Conservation (phyloP, 192 early-diverging fungal genomes). For the Podila epicladia region DNA sequence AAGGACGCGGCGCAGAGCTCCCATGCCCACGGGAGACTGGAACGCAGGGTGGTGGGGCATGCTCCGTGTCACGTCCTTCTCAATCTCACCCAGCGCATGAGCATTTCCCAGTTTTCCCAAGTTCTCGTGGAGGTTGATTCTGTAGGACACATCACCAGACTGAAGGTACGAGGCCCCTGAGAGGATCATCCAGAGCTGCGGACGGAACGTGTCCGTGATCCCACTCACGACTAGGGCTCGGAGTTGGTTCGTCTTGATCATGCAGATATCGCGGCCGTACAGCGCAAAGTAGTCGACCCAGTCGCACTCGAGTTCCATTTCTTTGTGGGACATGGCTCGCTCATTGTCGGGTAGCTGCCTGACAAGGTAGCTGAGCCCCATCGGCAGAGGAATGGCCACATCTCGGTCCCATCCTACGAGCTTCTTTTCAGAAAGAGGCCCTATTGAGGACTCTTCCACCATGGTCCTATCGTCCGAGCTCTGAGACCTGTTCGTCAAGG, state of each 20-base stretch:
- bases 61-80: slow-evolving; percentile 43
- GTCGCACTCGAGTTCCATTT: slow-evolving; percentile 29
- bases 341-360: neutral
- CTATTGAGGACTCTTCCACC: neutral
- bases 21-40: slow-evolving; percentile 28
- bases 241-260: slow-evolving; percentile 35
- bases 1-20: slow-evolving; percentile 33
- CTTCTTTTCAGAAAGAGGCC: neutral
- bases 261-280: slow-evolving; percentile 32
- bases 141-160: slow-evolving; percentile 19
- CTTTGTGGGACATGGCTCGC: neutral
- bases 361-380: neutral
- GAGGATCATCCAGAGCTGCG: slow-evolving; percentile 42
- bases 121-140: slow-evolving; percentile 11
- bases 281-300: slow-evolving; percentile 47
- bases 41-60: slow-evolving; percentile 47
- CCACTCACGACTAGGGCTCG: slow-evolving; percentile 13
- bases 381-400: neutral
- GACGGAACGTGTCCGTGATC: slow-evolving; percentile 29
- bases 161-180: slow-evolving; percentile 35
- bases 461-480: slow-evolving; percentile 1
- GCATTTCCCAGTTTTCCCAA: neutral
- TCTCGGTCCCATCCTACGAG: neutral
- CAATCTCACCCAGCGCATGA: slow-evolving; percentile 24
- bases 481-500: slow-evolving; percentile 10